Evolutionary conservation across 2,329 filamentous ascomycete species (phyloP).

Genomic region (Fusarium decemcellulare): DNA sequence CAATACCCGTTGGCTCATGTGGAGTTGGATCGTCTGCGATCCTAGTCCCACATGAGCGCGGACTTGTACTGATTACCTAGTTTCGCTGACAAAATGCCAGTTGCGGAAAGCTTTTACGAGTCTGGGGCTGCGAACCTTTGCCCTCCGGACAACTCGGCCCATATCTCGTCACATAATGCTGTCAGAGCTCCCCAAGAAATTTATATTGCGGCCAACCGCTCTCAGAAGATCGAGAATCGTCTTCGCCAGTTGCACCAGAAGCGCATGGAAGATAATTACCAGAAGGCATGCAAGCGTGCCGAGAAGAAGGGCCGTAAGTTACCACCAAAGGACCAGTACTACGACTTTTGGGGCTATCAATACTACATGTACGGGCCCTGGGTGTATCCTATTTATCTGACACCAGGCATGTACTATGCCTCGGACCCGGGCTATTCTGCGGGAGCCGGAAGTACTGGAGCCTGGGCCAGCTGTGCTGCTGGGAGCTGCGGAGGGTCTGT

Average conservation of each 20-base stretch:
- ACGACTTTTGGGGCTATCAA: slow-evolving; percentile 67
- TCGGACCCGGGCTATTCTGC: slow-evolving; percentile 56
- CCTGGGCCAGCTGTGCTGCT: slow-evolving; percentile 55
- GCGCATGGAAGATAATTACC: slow-evolving; percentile 69
- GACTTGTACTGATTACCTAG: too few species aligned
- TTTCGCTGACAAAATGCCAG: slow-evolving; percentile 24
- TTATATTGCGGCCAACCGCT: slow-evolving; percentile 3
- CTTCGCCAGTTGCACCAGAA: slow-evolving; percentile 36
- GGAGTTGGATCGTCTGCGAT: too few species aligned
- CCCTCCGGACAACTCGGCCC: slow-evolving; percentile 71
- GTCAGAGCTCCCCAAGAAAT: slow-evolving; percentile 54
- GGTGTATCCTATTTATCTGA: slow-evolving; percentile 59
- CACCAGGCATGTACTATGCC: slow-evolving; percentile 62
- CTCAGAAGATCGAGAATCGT: slow-evolving; percentile 26
- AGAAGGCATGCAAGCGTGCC: slow-evolving; percentile 65
- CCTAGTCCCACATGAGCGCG: too few species aligned
- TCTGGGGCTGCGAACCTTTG: slow-evolving; percentile 65
- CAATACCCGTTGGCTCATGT: too few species aligned
- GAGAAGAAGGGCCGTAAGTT: slow-evolving; percentile 63
- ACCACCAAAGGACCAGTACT: slow-evolving; percentile 64
- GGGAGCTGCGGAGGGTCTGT: slow-evolving; percentile 66
- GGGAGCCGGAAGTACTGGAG: slow-evolving; percentile 46
- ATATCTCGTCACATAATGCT: slow-evolving; percentile 82
- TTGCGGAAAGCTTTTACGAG: slow-evolving; percentile 59
- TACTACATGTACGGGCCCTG: slow-evolving; percentile 66